Conservation (phyloP, 129 eudicot genomes). For the Chrysanthemum makinoi region DNA sequence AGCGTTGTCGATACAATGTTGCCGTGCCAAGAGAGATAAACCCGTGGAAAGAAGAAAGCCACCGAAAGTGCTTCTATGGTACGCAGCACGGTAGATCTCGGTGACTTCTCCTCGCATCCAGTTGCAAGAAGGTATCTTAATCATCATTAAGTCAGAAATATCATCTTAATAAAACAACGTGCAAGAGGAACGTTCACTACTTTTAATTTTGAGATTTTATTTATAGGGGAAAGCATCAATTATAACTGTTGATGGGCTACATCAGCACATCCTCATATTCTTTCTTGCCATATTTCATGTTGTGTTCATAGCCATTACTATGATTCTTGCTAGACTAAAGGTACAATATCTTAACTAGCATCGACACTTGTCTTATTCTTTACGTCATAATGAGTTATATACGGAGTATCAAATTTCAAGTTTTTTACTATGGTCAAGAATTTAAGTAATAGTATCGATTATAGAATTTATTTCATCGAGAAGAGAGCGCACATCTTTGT, state of each 20-base stretch:
- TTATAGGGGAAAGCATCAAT: background rate
- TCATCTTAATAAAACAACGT: no score
- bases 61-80: slow-evolving; percentile 47
- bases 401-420: no score
- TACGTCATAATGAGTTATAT: no score
- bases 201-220: no score
- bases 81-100: slow-evolving; percentile 27
- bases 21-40: slow-evolving; percentile 38
- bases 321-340: background rate
- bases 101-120: slow-evolving; percentile 1
- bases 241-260: background rate
- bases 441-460: no score
- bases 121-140: slow-evolving; percentile 38
- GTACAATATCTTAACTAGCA: background rate
- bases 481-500: no score
- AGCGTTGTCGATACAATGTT: slow-evolving; percentile 51
- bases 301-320: background rate
- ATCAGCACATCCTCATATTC: background rate
- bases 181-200: no score
- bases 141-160: no score
- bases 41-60: slow-evolving; percentile 15
- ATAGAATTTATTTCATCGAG: no score
- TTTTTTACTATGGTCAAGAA: no score
- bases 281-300: background rate
- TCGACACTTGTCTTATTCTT: no score